These are phyloP conservation scores for Barbatosphaeria neglecta DNA, from an alignment of 495 filamentous ascomycete genomes.

Conservation along the genomic window DNA sequence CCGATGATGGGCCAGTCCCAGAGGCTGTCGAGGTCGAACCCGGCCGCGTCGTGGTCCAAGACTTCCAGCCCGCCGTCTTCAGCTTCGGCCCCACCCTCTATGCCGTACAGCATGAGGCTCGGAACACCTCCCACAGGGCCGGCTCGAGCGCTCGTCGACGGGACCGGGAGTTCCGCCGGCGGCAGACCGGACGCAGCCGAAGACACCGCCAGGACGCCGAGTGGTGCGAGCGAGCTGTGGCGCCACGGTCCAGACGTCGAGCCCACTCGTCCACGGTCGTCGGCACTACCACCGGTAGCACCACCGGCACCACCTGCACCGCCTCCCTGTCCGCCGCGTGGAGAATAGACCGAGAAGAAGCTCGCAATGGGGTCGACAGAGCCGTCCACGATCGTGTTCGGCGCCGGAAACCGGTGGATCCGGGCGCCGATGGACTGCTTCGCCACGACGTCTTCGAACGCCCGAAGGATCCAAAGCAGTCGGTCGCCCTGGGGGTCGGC, in stretches of 20 bases:
- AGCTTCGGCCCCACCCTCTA: background rate
- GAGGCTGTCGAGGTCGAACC: slow-evolving; percentile 45
- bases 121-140: background rate
- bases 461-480: slow-evolving; percentile 51
- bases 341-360: background rate
- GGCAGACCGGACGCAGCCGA: background rate
- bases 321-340: background rate
- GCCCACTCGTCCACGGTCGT: no score
- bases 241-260: no score
- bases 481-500: slow-evolving; percentile 54
- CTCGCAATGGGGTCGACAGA: background rate
- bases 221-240: background rate
- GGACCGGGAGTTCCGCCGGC: background rate
- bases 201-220: background rate
- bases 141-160: background rate
- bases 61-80: slow-evolving; percentile 3
- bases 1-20: slow-evolving; percentile 22
- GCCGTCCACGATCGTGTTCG: slow-evolving; percentile 14
- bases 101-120: slow-evolving; percentile 13
- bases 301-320: background rate
- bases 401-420: slow-evolving; percentile 25
- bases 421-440: slow-evolving; percentile 27
- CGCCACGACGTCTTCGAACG: slow-evolving; percentile 44
- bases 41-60: slow-evolving; percentile 22
- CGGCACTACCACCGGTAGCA: no score